These are phyloP conservation scores for Mycena epipterygia DNA, from an alignment of 768 basidiomycete genomes.

Conservation along the genomic window DNA sequence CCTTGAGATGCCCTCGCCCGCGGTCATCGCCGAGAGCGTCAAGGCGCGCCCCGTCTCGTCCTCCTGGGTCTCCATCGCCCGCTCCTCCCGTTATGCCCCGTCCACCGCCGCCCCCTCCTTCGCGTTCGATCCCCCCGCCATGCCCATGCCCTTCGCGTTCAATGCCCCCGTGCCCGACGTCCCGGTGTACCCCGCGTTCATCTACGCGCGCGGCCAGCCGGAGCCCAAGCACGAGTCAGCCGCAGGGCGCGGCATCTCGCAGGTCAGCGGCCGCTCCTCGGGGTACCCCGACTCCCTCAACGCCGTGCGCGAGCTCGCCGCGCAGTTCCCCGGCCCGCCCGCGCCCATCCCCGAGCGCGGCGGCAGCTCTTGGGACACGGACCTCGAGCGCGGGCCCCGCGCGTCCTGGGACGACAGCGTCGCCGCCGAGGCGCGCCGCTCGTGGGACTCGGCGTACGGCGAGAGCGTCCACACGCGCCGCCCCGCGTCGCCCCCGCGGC, in stretches of 20 bases:
- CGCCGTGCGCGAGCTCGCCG: conserved; percentile 64
- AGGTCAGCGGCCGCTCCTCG: conserved; percentile 41
- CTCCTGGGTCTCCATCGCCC: conserved; percentile 35
- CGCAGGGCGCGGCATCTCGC: conserved; percentile 29
- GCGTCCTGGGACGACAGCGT: not conserved
- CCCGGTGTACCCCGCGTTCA: conserved; percentile 25
- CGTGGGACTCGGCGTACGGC: conserved; percentile 6
- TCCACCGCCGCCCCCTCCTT: conserved; percentile 32
- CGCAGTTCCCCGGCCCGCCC: conserved; percentile 62
- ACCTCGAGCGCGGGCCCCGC: conserved; percentile 20
- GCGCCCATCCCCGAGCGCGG: conserved; percentile 5
- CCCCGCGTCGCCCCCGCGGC: not conserved
- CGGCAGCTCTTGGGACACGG: conserved; percentile 18
- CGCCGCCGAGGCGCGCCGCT: too few species aligned
- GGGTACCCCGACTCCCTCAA: conserved; percentile 57
- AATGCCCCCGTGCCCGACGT: conserved; percentile 8
- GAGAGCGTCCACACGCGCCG: not conserved
- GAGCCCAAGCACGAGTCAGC: not conserved
- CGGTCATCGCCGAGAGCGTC: conserved; percentile 42
- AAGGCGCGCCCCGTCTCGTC: conserved; percentile 42
- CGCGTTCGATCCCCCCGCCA: conserved; percentile 34
- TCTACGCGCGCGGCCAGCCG: conserved; percentile 21
- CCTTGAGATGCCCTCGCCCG: conserved; percentile 57
- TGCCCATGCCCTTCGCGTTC: conserved; percentile 34
- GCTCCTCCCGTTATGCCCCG: conserved; percentile 28